phyloP scores from a whole-genome alignment of 805 yeast species.

The Yarrowia yakushimensis region DNA sequence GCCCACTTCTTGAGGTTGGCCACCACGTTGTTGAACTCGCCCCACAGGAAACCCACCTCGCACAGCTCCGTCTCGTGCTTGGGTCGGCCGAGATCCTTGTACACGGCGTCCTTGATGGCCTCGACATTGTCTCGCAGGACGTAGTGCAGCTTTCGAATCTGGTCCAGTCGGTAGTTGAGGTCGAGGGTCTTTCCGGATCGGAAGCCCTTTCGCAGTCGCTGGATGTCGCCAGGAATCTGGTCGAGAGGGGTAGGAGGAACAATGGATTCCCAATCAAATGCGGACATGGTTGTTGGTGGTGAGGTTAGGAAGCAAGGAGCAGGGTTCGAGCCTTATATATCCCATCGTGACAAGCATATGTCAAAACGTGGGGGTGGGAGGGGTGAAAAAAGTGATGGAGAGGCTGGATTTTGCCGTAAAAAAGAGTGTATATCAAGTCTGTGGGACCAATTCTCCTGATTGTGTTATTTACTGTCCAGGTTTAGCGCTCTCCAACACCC shows the following conservation, averaged over 20 bases:
- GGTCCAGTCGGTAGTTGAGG: conserved; percentile 55
- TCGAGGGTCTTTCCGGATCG: conserved; percentile 47
- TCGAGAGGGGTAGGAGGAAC: conserved; percentile 42
- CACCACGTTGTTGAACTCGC: conserved; percentile 60
- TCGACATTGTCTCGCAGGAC: conserved; percentile 58
- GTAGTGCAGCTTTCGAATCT: conserved; percentile 63
- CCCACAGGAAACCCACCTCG: conserved; percentile 52
- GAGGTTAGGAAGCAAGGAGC: neutral
- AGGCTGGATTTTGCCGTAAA: neutral
- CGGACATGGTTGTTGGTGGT: neutral
- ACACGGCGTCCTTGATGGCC: conserved; percentile 53
- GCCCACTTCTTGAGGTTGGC: conserved; percentile 58
- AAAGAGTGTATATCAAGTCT: neutral
- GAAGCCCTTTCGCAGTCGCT: conserved; percentile 44
- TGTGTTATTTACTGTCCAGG: too few relatives aligned
- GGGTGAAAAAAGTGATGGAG: too few relatives aligned
- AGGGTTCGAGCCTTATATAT: neutral
- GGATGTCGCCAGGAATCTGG: conserved; percentile 49
- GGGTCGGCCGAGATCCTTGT: conserved; percentile 64
- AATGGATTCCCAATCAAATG: conserved; percentile 27
- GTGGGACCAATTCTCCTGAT: neutral
- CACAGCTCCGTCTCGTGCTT: conserved; percentile 56
- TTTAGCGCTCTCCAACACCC: too few relatives aligned
- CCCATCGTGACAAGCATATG: neutral
- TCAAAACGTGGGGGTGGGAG: neutral